Conservation (phyloP, 2,329 filamentous ascomycete species). For the Metarhizium sp. region DNA sequence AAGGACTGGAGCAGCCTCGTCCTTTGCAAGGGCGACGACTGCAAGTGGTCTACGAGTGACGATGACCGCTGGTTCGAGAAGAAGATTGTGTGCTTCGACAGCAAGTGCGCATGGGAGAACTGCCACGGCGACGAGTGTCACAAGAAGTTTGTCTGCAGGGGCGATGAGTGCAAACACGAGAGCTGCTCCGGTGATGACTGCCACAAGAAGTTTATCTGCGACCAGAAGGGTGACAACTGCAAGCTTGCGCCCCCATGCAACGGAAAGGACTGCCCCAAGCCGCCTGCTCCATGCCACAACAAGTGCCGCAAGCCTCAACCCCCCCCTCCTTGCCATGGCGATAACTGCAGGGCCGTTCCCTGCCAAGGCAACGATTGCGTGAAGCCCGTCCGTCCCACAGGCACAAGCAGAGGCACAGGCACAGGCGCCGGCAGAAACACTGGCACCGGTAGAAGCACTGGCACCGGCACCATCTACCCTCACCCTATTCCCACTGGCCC, state of each 20-base stretch:
- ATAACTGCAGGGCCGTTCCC: conserved; percentile 2
- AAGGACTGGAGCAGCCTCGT: conserved; percentile 20
- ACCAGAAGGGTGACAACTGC: conserved; percentile 11
- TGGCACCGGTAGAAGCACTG: background rate
- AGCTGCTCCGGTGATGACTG: conserved; percentile 20
- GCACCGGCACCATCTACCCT: background rate
- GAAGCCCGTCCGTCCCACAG: background rate
- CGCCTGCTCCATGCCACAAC: background rate
- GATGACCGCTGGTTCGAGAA: conserved; percentile 14
- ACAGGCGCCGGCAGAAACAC: too few species aligned
- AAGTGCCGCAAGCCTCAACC: background rate
- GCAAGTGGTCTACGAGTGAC: conserved; percentile 16
- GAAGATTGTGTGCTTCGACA: conserved; percentile 25
- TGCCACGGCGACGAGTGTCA: conserved; percentile 19
- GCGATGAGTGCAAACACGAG: conserved; percentile 20
- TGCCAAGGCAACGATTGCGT: background rate
- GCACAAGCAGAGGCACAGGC: background rate
- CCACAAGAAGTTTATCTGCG: conserved; percentile 19
- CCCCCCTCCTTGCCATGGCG: conserved; percentile 4
- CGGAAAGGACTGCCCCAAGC: background rate
- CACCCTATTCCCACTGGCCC: background rate
- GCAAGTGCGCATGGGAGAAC: conserved; percentile 19
- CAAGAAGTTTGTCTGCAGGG: conserved; percentile 24
- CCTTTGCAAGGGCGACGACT: conserved; percentile 18
- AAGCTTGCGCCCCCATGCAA: conserved; percentile 5